Evolutionary conservation across 352 stramenopile species (phyloP).

Genomic region (Halophytophthora polymorphica): DNA sequence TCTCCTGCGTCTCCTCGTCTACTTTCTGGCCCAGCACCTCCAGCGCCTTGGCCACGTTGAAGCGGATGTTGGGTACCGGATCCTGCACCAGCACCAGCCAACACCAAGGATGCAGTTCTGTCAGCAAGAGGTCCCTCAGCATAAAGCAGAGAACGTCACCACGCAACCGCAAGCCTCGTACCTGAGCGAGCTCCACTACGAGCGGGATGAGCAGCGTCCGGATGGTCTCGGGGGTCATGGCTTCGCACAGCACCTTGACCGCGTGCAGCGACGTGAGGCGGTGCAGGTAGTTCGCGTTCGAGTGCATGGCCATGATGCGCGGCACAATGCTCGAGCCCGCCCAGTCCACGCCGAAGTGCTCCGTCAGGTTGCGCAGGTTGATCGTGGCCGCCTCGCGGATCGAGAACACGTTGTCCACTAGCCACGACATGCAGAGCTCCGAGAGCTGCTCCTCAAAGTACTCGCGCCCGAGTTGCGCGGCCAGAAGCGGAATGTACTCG

Average conservation of each 20-base stretch:
- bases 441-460: constrained; percentile 97
- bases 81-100: constrained; percentile 52
- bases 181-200: constrained; percentile 90
- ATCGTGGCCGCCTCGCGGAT: constrained; percentile 96
- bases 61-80: constrained; percentile 97
- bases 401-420: constrained; percentile 96
- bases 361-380: constrained; percentile 94
- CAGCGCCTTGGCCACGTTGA: constrained; percentile 98
- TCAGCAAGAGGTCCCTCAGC: constrained; percentile 23
- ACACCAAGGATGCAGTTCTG: constrained; percentile 2
- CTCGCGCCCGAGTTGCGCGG: constrained; percentile 92
- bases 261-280: constrained; percentile 91
- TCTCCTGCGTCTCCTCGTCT: constrained; percentile 51
- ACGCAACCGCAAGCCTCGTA: constrained; percentile 14
- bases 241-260: constrained; percentile 79
- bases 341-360: constrained; percentile 97
- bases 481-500: constrained; percentile 97
- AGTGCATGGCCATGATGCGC: constrained; percentile 92
- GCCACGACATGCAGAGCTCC: constrained; percentile 95
- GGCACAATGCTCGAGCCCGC: constrained; percentile 92
- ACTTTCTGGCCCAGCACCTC: constrained; percentile 81
- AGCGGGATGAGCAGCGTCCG: constrained; percentile 90
- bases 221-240: constrained; percentile 71
- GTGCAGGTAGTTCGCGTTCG: constrained; percentile 93
- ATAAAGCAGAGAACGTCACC: background rate